phyloP scores from a whole-genome alignment of 345 rosid genomes.

The Zanthoxylum bungeanum region DNA sequence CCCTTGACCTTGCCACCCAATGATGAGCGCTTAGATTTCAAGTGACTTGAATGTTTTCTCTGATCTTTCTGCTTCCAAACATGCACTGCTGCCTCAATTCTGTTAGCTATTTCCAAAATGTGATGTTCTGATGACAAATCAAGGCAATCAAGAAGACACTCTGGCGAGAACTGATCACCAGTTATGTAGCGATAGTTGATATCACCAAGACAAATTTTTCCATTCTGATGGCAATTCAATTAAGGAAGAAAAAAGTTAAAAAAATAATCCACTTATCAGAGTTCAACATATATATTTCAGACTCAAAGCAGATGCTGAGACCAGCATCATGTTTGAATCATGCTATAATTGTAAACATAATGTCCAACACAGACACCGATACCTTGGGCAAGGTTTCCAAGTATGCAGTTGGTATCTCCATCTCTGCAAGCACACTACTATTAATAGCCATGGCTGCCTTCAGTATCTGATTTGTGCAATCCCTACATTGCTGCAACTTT shows the following conservation, averaged over 20 bases:
- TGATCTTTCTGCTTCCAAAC: conserved; percentile 75
- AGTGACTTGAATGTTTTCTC: conserved; percentile 37
- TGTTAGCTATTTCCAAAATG: conserved; percentile 74
- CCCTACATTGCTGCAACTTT: conserved; percentile 79
- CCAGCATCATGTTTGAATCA: not conserved
- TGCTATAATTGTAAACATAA: not conserved
- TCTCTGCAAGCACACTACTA: conserved; percentile 80
- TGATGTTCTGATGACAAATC: conserved; percentile 88
- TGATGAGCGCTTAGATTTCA: conserved; percentile 47
- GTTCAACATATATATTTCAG: not conserved
- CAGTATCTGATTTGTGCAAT: conserved; percentile 84
- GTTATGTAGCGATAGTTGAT: conserved; percentile 72
- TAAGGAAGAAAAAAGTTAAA: conserved; percentile 6
- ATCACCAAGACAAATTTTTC: conserved; percentile 82
- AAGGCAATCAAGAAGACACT: conserved; percentile 80
- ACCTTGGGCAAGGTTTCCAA: conserved; percentile 93
- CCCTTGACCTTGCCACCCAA: conserved; percentile 97
- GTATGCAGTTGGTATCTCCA: conserved; percentile 90
- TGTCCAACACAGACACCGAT: not conserved
- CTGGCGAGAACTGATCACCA: conserved; percentile 78
- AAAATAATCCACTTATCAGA: not conserved
- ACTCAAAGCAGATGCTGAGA: not conserved
- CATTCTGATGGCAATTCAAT: conserved; percentile 43
- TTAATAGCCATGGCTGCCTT: conserved; percentile 99
- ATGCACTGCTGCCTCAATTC: conserved; percentile 81